Base-by-base conservation (phyloP, 768 basidiomycete genomes). In the Leucocoprinus sp. region DNA sequence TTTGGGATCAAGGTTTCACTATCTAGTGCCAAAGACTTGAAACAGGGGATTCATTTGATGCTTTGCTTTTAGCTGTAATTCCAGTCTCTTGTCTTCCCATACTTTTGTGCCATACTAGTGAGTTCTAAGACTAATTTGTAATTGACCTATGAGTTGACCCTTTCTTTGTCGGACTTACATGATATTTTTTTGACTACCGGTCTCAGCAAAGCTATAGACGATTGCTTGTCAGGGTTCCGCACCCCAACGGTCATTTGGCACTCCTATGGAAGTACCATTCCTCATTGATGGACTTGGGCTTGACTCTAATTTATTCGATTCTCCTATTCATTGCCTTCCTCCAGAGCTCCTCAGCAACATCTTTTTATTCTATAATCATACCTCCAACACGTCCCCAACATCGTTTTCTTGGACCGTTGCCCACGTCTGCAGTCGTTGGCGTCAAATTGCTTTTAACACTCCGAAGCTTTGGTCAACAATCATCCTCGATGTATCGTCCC, bases 271-370 rank as follows among this genome's bases (percentile, higher is more conserved):
- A 18, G 4, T 27, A 15, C n/a, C 35, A 2, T 41, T 41, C 17
- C 40, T 28, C 17, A 17, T 27, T 11, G 6, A 29, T 2, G 40
- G 40, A 5, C 40, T 41, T 28, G 26, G 40, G 7, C 26, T 41
- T n/a, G 40, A 41, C 17, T 27, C 40, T 3, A 28, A 12, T 2
- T 27, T 41, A 5, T 41, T 41, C 21, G n/a, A 17, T 5, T 15
- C 40, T 18, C 40, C 40, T 11, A 41, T 41, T n/a, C 40, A 41
- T 8, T 15, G 27, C 29, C 40, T 41, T 9, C 40, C 40, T 29
- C 40, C 40, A 4, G 40, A 41, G 14, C 40, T 41, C 24, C 40
- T 41, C 4, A 15, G 26, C 23, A n/a, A 41, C 40, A 22, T 41
- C 17, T 41, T 41, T 15, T 28, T n/a, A 11, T 41, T 41, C 40